These are phyloP conservation scores for Termitomyces sp. DNA, from an alignment of 768 basidiomycete genomes.

Conservation along the genomic window DNA sequence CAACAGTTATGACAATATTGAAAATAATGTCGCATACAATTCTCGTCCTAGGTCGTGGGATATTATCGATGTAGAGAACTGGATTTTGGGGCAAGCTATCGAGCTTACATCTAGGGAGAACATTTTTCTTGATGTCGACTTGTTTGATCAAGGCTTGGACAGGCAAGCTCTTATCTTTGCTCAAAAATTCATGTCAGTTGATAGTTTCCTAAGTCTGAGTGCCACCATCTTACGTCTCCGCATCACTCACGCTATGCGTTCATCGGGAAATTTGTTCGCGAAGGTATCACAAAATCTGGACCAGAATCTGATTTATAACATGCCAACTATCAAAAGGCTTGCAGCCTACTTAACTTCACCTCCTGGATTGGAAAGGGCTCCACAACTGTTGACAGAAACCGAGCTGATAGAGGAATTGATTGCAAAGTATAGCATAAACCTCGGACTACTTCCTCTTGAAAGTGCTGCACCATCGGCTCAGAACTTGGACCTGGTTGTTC, in stretches of 20 bases:
- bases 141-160: slow-evolving; percentile 20
- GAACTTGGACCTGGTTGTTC: neutral
- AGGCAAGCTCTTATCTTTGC: neutral
- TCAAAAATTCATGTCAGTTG: neutral
- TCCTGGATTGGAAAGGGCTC: slow-evolving; percentile 12
- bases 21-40: slow-evolving; percentile 16
- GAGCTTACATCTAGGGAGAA: slow-evolving; percentile 11
- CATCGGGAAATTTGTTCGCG: neutral
- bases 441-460: neutral
- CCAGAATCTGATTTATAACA: neutral
- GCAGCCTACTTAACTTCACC: neutral
- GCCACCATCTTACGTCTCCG: slow-evolving; percentile 19
- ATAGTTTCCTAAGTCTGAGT: slow-evolving; percentile 23
- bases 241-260: slow-evolving; percentile 8
- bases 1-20: slow-evolving; percentile 26
- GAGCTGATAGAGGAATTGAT: neutral
- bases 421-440: neutral
- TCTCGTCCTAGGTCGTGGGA: slow-evolving; percentile 23
- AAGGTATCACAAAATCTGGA: neutral
- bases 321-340: neutral
- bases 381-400: neutral
- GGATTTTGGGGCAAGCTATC: slow-evolving; percentile 21
- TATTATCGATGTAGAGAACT: slow-evolving; percentile 18
- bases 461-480: neutral
- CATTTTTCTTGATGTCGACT: neutral